These are phyloP conservation scores for Lactifluus hygrophoroides DNA, from an alignment of 768 basidiomycete genomes.

Conservation along the genomic window DNA sequence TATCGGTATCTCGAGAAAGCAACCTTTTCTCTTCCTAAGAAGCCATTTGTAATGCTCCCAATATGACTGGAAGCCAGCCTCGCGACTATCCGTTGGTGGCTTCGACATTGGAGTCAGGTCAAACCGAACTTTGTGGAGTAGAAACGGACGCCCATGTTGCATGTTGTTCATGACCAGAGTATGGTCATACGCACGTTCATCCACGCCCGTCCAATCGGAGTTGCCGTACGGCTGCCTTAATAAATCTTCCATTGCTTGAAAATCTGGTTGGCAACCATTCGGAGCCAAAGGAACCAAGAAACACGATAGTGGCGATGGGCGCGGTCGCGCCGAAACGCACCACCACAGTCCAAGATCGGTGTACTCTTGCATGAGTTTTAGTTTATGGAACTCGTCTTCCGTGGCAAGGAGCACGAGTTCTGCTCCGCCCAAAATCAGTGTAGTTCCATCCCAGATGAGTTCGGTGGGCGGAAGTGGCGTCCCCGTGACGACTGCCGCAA, in stretches of 20 bases:
- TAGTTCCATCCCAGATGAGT: conserved; percentile 30
- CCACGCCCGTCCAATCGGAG: conserved; percentile 47
- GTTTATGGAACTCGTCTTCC: conserved; percentile 38
- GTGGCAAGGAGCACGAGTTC: conserved; percentile 33
- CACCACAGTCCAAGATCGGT: conserved; percentile 54
- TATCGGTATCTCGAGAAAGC: conserved; percentile 36
- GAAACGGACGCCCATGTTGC: conserved; percentile 45
- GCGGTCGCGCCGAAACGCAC: conserved; percentile 51
- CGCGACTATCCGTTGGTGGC: conserved; percentile 44
- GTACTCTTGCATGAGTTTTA: conserved; percentile 53
- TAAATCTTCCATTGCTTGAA: conserved; percentile 42
- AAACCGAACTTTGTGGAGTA: conserved; percentile 49
- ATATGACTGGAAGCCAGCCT: conserved; percentile 42
- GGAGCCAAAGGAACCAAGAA: conserved; percentile 60
- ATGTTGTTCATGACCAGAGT: conserved; percentile 48
- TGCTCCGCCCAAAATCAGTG: conserved; percentile 31
- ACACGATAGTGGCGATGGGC: conserved; percentile 43
- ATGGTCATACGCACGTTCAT: conserved; percentile 40
- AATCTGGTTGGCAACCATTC: conserved; percentile 43
- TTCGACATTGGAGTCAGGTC: conserved; percentile 60
- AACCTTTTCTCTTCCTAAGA: conserved; percentile 43
- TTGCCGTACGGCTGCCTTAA: conserved; percentile 42
- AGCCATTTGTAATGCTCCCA: conserved; percentile 45
- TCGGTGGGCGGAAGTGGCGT: conserved; percentile 43
- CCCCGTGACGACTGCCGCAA: conserved; percentile 63